These are phyloP conservation scores for Metschnikowia lochheadii DNA, from an alignment of 805 yeast species.

Conservation along the genomic window DNA sequence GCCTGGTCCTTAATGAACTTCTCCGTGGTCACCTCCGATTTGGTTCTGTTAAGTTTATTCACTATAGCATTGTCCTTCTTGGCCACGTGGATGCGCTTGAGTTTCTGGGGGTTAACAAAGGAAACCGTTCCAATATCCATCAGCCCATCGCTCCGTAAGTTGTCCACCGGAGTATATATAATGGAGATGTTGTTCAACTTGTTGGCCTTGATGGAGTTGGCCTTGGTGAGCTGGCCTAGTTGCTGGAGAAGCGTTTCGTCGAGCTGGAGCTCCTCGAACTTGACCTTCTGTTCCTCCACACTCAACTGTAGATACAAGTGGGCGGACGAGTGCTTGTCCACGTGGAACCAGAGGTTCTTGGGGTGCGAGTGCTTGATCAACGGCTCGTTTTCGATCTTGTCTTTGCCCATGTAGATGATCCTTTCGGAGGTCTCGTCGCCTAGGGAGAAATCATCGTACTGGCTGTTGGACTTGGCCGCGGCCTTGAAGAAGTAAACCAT, in stretches of 20 bases:
- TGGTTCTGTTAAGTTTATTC: constrained; percentile 62
- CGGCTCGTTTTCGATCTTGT: constrained; percentile 61
- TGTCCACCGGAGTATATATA: constrained; percentile 71
- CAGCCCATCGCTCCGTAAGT: constrained; percentile 59
- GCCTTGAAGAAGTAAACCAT: constrained; percentile 21
- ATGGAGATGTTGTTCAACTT: constrained; percentile 63
- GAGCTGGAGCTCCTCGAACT: constrained; percentile 32
- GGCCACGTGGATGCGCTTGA: constrained; percentile 50
- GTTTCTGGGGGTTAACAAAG: constrained; percentile 55
- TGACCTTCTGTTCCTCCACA: constrained; percentile 43
- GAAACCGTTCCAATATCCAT: constrained; percentile 82
- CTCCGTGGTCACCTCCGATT: constrained; percentile 50
- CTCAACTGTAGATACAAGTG: constrained; percentile 65
- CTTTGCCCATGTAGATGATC: constrained; percentile 62
- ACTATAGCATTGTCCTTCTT: constrained; percentile 56
- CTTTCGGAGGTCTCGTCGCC: constrained; percentile 6
- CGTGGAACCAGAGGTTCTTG: constrained; percentile 77
- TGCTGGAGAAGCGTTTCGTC: constrained; percentile 46
- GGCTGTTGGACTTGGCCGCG: constrained; percentile 4
- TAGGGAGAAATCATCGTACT: constrained; percentile 18
- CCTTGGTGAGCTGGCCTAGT: constrained; percentile 66
- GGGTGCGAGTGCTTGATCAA: constrained; percentile 58
- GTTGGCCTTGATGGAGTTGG: constrained; percentile 73
- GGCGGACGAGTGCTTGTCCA: constrained; percentile 71
- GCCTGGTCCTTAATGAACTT: constrained; percentile 33